Evolutionary conservation across 2,329 filamentous ascomycete species (phyloP), one percentile per base, ranked within the genome.

Genomic region (Sporothrix curviconia): DNA sequence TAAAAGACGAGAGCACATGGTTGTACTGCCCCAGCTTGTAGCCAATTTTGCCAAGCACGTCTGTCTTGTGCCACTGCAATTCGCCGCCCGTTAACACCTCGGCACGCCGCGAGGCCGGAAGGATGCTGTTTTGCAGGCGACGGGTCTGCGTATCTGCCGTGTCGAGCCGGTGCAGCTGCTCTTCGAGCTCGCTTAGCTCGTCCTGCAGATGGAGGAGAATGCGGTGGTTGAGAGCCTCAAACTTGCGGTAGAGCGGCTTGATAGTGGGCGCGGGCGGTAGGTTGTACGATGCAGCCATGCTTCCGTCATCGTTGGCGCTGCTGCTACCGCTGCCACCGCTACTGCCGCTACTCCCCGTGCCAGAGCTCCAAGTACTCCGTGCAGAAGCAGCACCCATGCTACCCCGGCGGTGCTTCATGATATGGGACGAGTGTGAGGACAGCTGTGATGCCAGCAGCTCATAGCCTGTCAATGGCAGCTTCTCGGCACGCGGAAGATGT

Each of bases 121-220:
- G 62, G 19, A 79, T 74, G 7, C 74, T 70, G 19, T 71, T 72
- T 37, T 71, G 71, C 30, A 74, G 65, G 0, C 73, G 70, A 3
- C 76, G 69, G 8, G 69, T 72, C 60, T 78, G 74, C 0, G 80
- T 80, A 63, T 84, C 81, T 1, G 73, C 71, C 19, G 72, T 73
- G 65, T 96, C 92, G 1, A 94, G 71, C 0, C 77, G 75, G 17
- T 82, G 80, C 1, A 96, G 78, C 58, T 92, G 84, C 65, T 90
- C 85, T 70, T 96, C 91, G 37, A 95, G 76, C 64, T 92, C 87
- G 30, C 79, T 78, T 17, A 96, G 82, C 68, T 95, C 90, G 66
- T 95, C 90, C 70, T 96, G 92, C 15, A 95, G 77, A 61, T 94
- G 85, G 0, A 96, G 76, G 3, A 96, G 74, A 3, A 95, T 74